Percentiles rank a stretch among this genome's conserved stretches.
Evolutionary conservation across 73 alveolate genomes (phyloP).

Genomic region (Symbiodinium pilosum): DNA sequence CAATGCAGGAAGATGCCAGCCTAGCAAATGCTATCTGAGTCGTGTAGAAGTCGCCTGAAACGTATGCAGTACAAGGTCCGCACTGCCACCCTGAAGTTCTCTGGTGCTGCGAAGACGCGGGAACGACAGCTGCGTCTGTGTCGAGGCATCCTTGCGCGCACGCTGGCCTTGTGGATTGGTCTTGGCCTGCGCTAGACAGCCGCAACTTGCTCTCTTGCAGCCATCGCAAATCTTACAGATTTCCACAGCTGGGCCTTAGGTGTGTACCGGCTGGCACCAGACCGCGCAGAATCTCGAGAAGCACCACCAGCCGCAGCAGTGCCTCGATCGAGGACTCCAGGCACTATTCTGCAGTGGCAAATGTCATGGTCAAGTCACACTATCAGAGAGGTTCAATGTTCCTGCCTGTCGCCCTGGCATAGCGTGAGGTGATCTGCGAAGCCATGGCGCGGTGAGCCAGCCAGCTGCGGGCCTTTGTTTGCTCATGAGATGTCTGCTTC

Average conservation of each 20-base stretch:
- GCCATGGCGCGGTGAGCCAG: no score
- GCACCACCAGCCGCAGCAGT: background rate
- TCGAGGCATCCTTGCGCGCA: slow-evolving; percentile 13
- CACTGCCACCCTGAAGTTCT: no score
- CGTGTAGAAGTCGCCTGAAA: background rate
- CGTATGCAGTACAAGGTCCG: no score
- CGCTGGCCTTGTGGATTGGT: background rate
- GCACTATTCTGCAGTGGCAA: no score
- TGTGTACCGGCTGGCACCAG: background rate
- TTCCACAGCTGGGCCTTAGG: background rate
- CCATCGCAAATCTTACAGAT: background rate
- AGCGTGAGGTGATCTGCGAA: no score
- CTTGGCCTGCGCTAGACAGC: background rate
- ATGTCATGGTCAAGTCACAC: no score
- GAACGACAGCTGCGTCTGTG: slow-evolving; percentile 1
- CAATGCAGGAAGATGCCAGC: background rate
- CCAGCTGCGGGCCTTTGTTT: no score
- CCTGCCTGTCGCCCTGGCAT: no score
- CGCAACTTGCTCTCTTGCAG: background rate
- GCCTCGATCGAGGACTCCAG: no score
- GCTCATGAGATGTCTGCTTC: no score
- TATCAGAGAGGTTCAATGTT: no score
- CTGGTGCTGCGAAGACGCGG: no score
- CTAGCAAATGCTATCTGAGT: background rate
- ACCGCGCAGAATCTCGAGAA: background rate